phyloP scores from a whole-genome alignment of 441 rosid genomes.

The Erysimum cheiri region DNA sequence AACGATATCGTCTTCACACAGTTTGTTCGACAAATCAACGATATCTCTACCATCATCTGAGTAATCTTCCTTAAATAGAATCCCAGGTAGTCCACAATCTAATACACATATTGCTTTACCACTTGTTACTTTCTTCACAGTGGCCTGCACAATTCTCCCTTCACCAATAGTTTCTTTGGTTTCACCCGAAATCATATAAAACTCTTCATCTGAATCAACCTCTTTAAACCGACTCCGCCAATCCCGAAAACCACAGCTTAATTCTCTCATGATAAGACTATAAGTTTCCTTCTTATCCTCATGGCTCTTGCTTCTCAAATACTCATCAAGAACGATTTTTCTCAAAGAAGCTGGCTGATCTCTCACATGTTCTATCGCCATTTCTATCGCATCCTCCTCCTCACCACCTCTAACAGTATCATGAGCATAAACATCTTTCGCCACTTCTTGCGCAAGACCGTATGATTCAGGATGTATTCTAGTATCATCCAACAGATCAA shows the following conservation, averaged over 20 bases:
- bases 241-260: slow-evolving; percentile 71
- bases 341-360: slow-evolving; percentile 69
- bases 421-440: slow-evolving; percentile 66
- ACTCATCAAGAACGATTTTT: slow-evolving; percentile 53
- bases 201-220: background rate
- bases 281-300: slow-evolving; percentile 67
- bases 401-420: too few species aligned
- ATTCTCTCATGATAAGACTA: slow-evolving; percentile 63
- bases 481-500: slow-evolving; percentile 82
- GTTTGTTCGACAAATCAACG: background rate
- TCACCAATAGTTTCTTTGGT: background rate
- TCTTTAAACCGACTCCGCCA: background rate
- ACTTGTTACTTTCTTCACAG: background rate
- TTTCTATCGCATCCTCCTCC: slow-evolving; percentile 78
- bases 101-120: slow-evolving; percentile 65
- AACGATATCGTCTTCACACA: background rate
- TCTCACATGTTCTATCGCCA: slow-evolving; percentile 84
- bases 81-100: slow-evolving; percentile 81
- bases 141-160: slow-evolving; percentile 2
- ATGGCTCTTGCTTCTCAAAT: slow-evolving; percentile 54
- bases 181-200: background rate
- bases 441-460: slow-evolving; percentile 78
- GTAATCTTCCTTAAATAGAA: background rate
- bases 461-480: slow-evolving; percentile 95
- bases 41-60: background rate